Base-by-base conservation (phyloP, 2,329 filamentous ascomycete genomes). In the Pseudogymnoascus pannorum region DNA sequence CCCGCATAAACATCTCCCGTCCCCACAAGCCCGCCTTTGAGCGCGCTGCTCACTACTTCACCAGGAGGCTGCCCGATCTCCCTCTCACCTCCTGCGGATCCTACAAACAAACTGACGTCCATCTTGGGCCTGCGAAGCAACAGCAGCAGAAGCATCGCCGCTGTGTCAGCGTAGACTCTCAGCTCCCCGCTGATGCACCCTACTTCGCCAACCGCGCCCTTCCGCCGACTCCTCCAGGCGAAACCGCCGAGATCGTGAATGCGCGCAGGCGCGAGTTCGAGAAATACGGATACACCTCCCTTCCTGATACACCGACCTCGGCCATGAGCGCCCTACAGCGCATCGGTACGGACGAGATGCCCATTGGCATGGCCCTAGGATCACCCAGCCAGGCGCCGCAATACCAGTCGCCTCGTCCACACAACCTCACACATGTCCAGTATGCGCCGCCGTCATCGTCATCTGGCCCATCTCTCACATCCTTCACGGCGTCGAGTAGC, bases 301-400 rank as follows among this genome's bases (percentile, higher is more conserved):
- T 35, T 35, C 12, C 33, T 14, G 33, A 35, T 14, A 35, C 33
- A 5, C 33, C 33, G 11, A 35, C 33, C 33, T 35, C 33, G 12
- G 33, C 12, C 33, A 35, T 35, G 33, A n/a, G 33, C 12, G 33
- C 33, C 33, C 33, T 35, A 4, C 33, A 35, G 33, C 2, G 33
- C 5, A 14, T 35, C 33, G 12, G 4, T 14, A 35, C 33, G 12
- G 63, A 57, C 18, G 26, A 42, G 6, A 60, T 59, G 33, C 65
- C 66, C 66, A 91, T 92, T 64, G 89, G 89, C 8, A 86, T 92
- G 79, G 88, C 88, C 1, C 75, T 91, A 61, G 88, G 88, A 31
- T 91, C 87, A 68, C 88, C 88, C 22, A 75, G 78, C n/a, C 72
- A 74, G 14, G 74, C 64, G 44, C 67, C 70, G 22, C 61, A 64